Percentiles rank a stretch among this genome's conserved stretches.
Conservation (phyloP, 176 grass and related monocot species). For the bread wheat (Triticum aestivum) region IWGSC_CS_RefSeq_v2.1 NC_057798.1:92398171-92398670, state of each 20-base stretch:
- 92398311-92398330: too few relatives aligned
- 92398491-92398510: neutral
- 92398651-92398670: too few relatives aligned
- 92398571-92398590: neutral
- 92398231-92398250: too few relatives aligned
- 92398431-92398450: neutral
- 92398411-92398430: neutral
- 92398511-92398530: neutral
- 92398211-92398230: too few relatives aligned
- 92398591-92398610: neutral
- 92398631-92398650: neutral
- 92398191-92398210: too few relatives aligned
- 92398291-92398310: too few relatives aligned
- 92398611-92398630: neutral
- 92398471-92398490: neutral
- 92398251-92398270: too few relatives aligned
- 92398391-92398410: neutral
- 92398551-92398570: neutral
- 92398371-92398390: too few relatives aligned
- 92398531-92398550: neutral
- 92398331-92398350: too few relatives aligned
- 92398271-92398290: too few relatives aligned
- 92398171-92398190: too few relatives aligned
- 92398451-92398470: neutral
- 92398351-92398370: too few relatives aligned